phyloP scores from a whole-genome alignment of 2,329 filamentous ascomycete species.

The Fusarium ramigenum region DNA sequence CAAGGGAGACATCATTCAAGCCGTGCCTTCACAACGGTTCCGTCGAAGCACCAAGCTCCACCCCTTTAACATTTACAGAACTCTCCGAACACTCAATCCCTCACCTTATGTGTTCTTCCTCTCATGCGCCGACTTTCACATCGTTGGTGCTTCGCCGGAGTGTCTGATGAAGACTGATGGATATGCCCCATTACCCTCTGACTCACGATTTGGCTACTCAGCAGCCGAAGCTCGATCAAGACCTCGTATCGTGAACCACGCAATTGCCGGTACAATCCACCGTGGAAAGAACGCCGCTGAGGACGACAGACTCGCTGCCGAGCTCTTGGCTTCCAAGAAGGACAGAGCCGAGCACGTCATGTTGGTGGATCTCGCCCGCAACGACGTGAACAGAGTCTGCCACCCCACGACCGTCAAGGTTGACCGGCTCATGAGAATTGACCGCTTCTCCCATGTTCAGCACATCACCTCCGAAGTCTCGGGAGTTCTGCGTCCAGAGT shows the following conservation, averaged over 20 bases:
- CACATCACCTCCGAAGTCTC: slow-evolving; percentile 97
- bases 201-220: slow-evolving; percentile 41
- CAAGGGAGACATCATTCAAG: slow-evolving; percentile 95
- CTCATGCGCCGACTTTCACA: slow-evolving; percentile 90
- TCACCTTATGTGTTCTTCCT: slow-evolving; percentile 98
- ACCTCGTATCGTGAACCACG: slow-evolving; percentile 91
- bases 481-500: slow-evolving; percentile 81
- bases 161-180: slow-evolving; percentile 80
- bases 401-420: slow-evolving; percentile 90
- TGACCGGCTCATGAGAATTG: slow-evolving; percentile 92
- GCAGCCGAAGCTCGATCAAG: slow-evolving; percentile 63
- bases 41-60: slow-evolving; percentile 89
- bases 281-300: slow-evolving; percentile 77
- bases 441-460: slow-evolving; percentile 96
- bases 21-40: slow-evolving; percentile 93
- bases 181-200: slow-evolving; percentile 37
- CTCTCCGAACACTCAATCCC: slow-evolving; percentile 95
- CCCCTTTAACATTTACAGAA: slow-evolving; percentile 97
- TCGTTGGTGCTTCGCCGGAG: slow-evolving; percentile 94
- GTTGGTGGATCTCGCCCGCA: slow-evolving; percentile 94
- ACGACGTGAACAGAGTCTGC: slow-evolving; percentile 96
- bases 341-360: slow-evolving; percentile 97
- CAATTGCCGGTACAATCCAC: slow-evolving; percentile 95
- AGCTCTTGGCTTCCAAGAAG: slow-evolving; percentile 73
- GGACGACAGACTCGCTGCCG: slow-evolving; percentile 79